Percentiles rank a stretch among this genome's conserved stretches.
Evolutionary conservation across 306 rosid genomes (phyloP).

Genomic region (Prunus armeniaca): DNA sequence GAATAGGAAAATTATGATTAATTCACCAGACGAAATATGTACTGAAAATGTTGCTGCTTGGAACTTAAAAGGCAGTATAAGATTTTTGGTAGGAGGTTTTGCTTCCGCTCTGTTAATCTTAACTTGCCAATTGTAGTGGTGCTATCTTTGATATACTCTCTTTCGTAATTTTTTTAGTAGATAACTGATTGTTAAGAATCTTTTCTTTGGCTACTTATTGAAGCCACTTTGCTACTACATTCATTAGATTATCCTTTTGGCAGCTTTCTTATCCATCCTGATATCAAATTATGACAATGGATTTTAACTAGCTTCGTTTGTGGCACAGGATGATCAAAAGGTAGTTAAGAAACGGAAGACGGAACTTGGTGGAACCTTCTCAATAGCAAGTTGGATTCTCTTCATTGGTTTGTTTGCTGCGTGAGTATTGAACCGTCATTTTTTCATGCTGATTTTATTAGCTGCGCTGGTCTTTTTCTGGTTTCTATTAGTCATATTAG

Average conservation of each 20-base stretch:
- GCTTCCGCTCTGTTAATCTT: not conserved
- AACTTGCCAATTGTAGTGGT: not conserved
- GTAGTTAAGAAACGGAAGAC: conserved; percentile 88
- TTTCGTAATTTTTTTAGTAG: not conserved
- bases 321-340: conserved; percentile 76
- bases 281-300: not conserved
- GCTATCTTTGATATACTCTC: not conserved
- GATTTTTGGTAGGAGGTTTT: not conserved
- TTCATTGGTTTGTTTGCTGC: conserved; percentile 87
- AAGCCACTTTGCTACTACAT: not conserved
- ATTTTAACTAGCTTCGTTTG: conserved; percentile 14
- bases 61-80: not conserved
- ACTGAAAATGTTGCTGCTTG: not conserved
- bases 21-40: not conserved
- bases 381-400: conserved; percentile 95
- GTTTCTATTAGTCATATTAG: conserved; percentile 20
- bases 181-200: not conserved
- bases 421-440: conserved; percentile 49
- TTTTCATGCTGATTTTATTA: not conserved
- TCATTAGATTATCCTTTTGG: not conserved
- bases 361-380: conserved; percentile 98
- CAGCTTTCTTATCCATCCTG: not conserved
- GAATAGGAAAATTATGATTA: not conserved
- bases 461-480: not conserved
- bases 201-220: not conserved